A percentile compares a stretch with the other conserved stretches of the same genome.
These are phyloP conservation scores for Dacryopinax primogenitus DNA, from an alignment of 768 basidiomycete species.

Conservation along the genomic window DNA sequence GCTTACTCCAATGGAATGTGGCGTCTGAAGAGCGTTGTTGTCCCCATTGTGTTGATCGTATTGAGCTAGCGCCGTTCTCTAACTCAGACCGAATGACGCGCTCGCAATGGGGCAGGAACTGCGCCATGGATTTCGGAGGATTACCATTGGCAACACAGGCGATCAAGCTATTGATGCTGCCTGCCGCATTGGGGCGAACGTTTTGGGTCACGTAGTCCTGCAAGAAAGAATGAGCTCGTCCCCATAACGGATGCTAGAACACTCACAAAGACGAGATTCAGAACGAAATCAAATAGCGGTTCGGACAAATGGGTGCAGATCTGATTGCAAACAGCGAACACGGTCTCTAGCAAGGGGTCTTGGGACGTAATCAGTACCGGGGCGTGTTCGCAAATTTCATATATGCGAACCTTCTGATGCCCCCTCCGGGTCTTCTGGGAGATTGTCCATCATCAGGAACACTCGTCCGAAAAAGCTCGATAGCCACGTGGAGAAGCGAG, in stretches of 20 bases:
- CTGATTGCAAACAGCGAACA: slow-evolving; percentile 60
- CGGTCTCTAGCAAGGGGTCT: slow-evolving; percentile 67
- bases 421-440: slow-evolving; percentile 68
- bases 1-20: slow-evolving; percentile 75
- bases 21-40: slow-evolving; percentile 49
- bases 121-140: slow-evolving; percentile 25
- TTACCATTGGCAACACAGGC: slow-evolving; percentile 28
- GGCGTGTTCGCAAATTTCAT: neutral
- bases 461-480: slow-evolving; percentile 67
- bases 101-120: slow-evolving; percentile 28
- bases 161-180: slow-evolving; percentile 30
- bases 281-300: slow-evolving; percentile 23
- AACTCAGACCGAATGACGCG: slow-evolving; percentile 27
- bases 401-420: slow-evolving; percentile 45
- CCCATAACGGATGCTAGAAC: too few relatives aligned
- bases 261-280: slow-evolving; percentile 25
- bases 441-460: slow-evolving; percentile 66
- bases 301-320: slow-evolving; percentile 48
- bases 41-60: slow-evolving; percentile 25
- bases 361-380: neutral
- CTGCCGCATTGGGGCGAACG: slow-evolving; percentile 29
- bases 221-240: neutral
- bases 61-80: slow-evolving; percentile 37
- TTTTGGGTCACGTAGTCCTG: slow-evolving; percentile 27
- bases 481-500: slow-evolving; percentile 70